Evolutionary conservation across 768 basidiomycete genomes (phyloP), one percentile per base, ranked within the genome.

Genomic region (Psilocybe sp.): DNA sequence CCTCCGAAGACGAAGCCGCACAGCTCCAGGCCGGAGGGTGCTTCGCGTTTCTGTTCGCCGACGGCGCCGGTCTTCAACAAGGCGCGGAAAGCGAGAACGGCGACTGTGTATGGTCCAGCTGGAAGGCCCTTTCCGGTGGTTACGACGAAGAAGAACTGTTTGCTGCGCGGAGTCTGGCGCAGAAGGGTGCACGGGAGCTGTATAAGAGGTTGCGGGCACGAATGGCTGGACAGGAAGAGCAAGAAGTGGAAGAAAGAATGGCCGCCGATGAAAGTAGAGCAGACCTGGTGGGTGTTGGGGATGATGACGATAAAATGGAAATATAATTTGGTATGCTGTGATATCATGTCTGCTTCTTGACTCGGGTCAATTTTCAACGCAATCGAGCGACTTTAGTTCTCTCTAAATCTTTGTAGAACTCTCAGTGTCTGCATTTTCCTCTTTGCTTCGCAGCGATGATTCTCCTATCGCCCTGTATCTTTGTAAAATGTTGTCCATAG

Each of bases 1-100:
- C 84, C 1, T 69, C 62, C 8, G 77, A 75, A 14, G 68, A 70
- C 4, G 77, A 84, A 43, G 60, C 63, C 1, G 45, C 58, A 0
- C 44, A 49, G 0, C 57, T 79, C 0, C 66, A 60, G 1, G 78
- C 71, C 5, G 67, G 72, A 4, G 88, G 88, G 0, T 83, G 83
- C 56, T 90, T 91, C 56, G 88, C 85, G 1, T 92, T 89, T 64
- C 57, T 86, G 47, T 75, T 77, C 59, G 65, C 70, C 3, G 65
- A 67, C 47, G 58, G 62, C 8, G 53, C 50, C 1, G 59, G 52
- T 1, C 37, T 51, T 0, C 44, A 45, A 1, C 37, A 46, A 6
- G 47, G 54, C 7, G 23, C 4, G 23, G 4, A 28, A 28, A 28
- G 4, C 3, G 23, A 28, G 23, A 58, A 64, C 12, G 54, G 58